Conservation (phyloP, 2,329 filamentous ascomycete species). For the Diaporthe nobilis region DNA sequence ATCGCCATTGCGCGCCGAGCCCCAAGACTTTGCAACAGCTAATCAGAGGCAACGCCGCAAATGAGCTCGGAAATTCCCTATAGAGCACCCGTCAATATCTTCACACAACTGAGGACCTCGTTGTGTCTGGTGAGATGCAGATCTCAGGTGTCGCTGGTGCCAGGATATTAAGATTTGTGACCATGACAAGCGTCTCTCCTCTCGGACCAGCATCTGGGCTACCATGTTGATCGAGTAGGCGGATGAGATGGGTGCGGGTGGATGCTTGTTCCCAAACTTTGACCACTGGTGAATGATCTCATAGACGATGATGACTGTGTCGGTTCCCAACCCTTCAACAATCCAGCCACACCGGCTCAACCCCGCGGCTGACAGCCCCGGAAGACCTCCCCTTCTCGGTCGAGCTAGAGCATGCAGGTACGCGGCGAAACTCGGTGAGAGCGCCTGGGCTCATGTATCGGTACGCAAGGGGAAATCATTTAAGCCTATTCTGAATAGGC, state of each 20-base stretch:
- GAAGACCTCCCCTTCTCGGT: background rate
- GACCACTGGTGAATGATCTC: background rate
- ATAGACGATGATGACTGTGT: background rate
- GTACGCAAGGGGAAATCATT: background rate
- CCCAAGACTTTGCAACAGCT: background rate
- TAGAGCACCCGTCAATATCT: background rate
- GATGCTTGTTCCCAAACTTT: background rate
- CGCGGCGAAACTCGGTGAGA: background rate
- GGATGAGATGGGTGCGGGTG: background rate
- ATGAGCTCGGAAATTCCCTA: background rate
- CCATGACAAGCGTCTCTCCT: background rate
- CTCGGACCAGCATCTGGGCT: background rate
- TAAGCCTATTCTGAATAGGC: conserved; percentile 1
- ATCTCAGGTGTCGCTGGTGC: background rate
- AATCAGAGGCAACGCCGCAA: background rate
- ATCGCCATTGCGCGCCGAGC: background rate
- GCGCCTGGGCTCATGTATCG: background rate
- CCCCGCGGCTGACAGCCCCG: conserved; percentile 2
- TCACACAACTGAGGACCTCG: background rate
- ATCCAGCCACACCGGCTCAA: background rate
- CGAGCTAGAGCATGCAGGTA: conserved; percentile 6
- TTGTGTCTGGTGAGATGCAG: background rate
- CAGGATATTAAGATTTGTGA: background rate
- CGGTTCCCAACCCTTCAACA: background rate
- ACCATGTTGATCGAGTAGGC: background rate